Percentiles rank a stretch among this genome's conserved stretches.
Evolutionary conservation across 1,284 basidiomycete genomes (phyloP).

Genomic region (Papiliotrema laurentii): DNA sequence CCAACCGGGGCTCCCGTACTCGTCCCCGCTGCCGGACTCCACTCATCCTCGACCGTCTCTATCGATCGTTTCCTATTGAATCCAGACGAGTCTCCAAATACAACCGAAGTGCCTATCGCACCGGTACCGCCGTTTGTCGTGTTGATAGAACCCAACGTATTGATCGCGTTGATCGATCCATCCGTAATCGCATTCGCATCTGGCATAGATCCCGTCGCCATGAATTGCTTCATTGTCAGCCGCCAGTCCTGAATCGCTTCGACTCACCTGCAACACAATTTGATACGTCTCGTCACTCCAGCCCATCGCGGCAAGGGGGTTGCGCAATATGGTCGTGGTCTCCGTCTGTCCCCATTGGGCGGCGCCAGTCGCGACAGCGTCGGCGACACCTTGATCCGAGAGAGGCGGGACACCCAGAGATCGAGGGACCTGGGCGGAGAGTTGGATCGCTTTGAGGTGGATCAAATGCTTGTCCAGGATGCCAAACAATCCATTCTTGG

Average conservation of each 20-base stretch:
- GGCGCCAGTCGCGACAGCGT: constrained; percentile 38
- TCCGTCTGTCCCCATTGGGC: constrained; percentile 15
- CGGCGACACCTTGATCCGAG: constrained; percentile 59
- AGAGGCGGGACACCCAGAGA: constrained; percentile 67
- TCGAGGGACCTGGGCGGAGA: constrained; percentile 62
- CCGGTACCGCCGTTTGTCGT: constrained; percentile 4
- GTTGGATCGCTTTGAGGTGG: constrained; percentile 85
- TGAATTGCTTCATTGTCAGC: constrained; percentile 18
- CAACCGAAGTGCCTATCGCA: constrained; percentile 31
- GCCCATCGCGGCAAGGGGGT: constrained; percentile 43
- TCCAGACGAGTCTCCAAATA: constrained; percentile 28
- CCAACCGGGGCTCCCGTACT: neutral
- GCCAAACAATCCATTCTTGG: constrained; percentile 79
- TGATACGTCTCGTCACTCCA: constrained; percentile 44
- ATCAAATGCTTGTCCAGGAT: constrained; percentile 96
- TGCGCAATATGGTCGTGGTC: constrained; percentile 16
- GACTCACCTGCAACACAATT: constrained; percentile 36
- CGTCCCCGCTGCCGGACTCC: neutral
- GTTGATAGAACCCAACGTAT: neutral
- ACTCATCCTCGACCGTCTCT: constrained; percentile 30
- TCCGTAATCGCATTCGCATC: constrained; percentile 15
- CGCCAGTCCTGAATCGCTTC: neutral
- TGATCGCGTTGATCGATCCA: constrained; percentile 3
- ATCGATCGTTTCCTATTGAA: constrained; percentile 34
- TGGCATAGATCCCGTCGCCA: constrained; percentile 22